Evolutionary conservation across 1,284 basidiomycete species (phyloP).

Genomic region (Trichosporon faecale): DNA sequence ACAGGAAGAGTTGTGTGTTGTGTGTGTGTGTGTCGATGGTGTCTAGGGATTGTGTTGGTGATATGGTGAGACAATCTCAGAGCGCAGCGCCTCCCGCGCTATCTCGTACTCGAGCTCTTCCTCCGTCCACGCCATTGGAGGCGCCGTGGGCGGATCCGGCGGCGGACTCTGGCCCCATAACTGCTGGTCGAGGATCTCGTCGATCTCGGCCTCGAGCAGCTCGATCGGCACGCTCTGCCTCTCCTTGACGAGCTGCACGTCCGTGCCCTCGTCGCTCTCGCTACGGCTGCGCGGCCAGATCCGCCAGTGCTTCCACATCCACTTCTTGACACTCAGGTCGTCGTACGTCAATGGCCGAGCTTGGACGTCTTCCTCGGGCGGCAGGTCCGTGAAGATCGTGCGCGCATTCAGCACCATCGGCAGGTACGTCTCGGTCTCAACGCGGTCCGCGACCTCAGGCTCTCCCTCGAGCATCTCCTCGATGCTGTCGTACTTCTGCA

Average conservation of each 20-base stretch:
- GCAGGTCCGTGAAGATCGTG: slow-evolving; percentile 44
- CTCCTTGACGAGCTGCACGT: not conserved
- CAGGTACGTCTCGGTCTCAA: slow-evolving; percentile 35
- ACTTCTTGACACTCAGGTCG: slow-evolving; percentile 1
- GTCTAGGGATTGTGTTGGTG: not conserved
- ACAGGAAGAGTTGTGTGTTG: not conserved
- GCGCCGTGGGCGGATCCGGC: not conserved
- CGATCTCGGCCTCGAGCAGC: not conserved
- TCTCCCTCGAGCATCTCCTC: slow-evolving; percentile 62
- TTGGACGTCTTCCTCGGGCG: slow-evolving; percentile 31
- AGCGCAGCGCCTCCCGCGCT: not conserved
- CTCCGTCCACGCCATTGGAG: not conserved
- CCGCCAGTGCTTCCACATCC: not conserved
- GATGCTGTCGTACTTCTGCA: slow-evolving; percentile 66
- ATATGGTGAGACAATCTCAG: not conserved
- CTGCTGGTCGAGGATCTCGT: slow-evolving; percentile 4
- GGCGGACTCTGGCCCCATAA: not conserved
- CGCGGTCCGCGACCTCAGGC: slow-evolving; percentile 18
- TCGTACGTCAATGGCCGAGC: slow-evolving; percentile 27
- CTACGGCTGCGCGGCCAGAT: not conserved
- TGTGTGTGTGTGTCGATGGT: not conserved
- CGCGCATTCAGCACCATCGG: slow-evolving; percentile 42
- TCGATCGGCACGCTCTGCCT: slow-evolving; percentile 4
- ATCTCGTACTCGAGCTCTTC: not conserved
- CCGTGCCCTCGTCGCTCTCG: not conserved